Evolutionary conservation across 225 moss, liverwort and hornwort genomes (phyloP).

Genomic region (Rhytidiadelphus loreus): DNA sequence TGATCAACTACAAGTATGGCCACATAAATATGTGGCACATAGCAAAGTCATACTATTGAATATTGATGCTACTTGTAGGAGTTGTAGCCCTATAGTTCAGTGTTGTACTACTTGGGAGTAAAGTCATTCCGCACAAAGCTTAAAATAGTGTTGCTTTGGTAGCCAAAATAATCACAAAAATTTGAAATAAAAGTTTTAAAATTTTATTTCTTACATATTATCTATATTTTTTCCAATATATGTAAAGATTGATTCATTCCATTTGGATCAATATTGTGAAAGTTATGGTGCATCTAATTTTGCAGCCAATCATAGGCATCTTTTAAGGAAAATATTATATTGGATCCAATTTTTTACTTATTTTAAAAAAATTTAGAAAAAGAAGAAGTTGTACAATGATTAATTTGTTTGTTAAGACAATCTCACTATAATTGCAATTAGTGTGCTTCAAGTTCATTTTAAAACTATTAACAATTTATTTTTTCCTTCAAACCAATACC

Average conservation of each 20-base stretch:
- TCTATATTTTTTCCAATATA: not conserved
- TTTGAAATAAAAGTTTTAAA: not conserved
- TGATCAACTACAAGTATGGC: too few species aligned
- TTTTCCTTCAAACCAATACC: not conserved
- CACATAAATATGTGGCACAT: too few species aligned
- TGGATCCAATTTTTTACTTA: not conserved
- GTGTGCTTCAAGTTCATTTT: not conserved
- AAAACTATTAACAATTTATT: not conserved
- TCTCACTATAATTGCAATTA: not conserved
- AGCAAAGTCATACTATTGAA: too few species aligned
- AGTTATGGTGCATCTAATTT: not conserved
- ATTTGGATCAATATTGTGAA: not conserved
- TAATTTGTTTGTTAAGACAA: not conserved
- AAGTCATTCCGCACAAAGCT: not conserved
- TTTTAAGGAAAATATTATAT: not conserved
- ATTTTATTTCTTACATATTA: too few species aligned
- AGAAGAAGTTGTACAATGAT: not conserved
- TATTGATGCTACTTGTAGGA: too few species aligned
- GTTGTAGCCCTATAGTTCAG: too few species aligned
- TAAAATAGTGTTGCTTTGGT: not conserved
- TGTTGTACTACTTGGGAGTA: fast-evolving
- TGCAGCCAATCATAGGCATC: not conserved
- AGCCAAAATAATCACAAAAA: not conserved
- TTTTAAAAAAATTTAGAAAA: not conserved
- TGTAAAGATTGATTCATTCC: not conserved